These are phyloP conservation scores for Hymenoscyphus occultus DNA, from an alignment of 2,329 filamentous ascomycete species.

Conservation along the genomic window DNA sequence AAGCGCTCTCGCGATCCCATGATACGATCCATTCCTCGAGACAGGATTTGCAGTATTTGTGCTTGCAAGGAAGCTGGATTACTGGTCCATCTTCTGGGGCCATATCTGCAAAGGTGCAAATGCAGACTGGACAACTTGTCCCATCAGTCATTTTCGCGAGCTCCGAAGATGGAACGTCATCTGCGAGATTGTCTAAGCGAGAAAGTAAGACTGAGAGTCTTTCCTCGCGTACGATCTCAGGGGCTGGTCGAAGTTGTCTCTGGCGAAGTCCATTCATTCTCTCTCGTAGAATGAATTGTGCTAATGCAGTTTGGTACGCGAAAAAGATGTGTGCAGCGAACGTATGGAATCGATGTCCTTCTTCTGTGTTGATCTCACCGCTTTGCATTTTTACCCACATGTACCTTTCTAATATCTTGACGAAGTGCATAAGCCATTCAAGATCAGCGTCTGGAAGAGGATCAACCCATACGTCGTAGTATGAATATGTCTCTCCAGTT, in stretches of 20 bases:
- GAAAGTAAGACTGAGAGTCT: background rate
- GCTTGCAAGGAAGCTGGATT: constrained; percentile 2
- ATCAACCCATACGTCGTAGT: background rate
- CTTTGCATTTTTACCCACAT: background rate
- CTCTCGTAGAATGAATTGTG: background rate
- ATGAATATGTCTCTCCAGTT: background rate
- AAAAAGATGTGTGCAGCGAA: background rate
- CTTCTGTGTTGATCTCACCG: too few species aligned
- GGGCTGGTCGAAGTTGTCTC: background rate
- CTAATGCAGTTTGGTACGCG: background rate
- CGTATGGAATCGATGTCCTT: too few species aligned
- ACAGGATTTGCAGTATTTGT: background rate
- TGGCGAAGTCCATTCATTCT: constrained; percentile 2
- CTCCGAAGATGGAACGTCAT: background rate
- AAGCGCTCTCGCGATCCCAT: constrained; percentile 7
- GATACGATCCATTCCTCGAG: constrained; percentile 3
- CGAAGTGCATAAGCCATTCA: background rate
- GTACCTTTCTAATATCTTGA: background rate
- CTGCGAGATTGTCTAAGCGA: background rate
- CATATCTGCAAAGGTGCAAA: background rate
- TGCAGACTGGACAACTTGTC: background rate
- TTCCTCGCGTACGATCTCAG: constrained; percentile 6
- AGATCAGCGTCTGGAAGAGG: background rate
- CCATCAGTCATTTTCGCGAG: background rate
- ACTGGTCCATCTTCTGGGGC: background rate